Evolutionary conservation across 1,284 basidiomycete genomes (phyloP), one percentile per base, ranked within the genome.

Genomic region (Inonotus hispidus): DNA sequence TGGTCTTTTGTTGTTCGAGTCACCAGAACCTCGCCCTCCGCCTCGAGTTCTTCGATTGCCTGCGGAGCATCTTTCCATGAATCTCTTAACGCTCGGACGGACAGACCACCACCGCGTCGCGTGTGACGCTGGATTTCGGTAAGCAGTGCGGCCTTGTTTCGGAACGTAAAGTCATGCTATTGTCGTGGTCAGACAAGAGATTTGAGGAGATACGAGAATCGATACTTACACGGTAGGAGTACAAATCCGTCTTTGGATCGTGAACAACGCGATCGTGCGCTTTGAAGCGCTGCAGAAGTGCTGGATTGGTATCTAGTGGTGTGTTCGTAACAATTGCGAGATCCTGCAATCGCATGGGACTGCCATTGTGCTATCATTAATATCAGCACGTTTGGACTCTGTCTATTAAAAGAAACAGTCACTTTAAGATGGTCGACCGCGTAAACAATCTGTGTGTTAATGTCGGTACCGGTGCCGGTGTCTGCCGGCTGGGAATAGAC

Each of bases 361-460:
- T 88, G 47, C 81, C 85, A 23, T 85, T 84, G 1, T 81, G 78
- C 88, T 90, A 67, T 35, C 29, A 23, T 29, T 11, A 50, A 16
- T n/a, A 50, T 65, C 25, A 35, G 21, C 14, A 23, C 11, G 21
- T 7, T 6, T 32, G 10, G 25, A 1, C 16, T 4, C 11, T 50
- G 35, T 49, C 29, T 32, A 19, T 19, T 19, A 58, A n/a, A n/a
- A 41, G 27, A 27, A 43, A 29, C 16, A 58, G 70, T 79, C 80
- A 76, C 74, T 77, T 92, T 94, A 62, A 96, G 82, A 70, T 90
- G 83, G 68, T 87, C 85, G 37, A 96, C 85, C 10, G 89, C 90
- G 68, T 92, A 92, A 2, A 93, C 84, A 39, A 96, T 80, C 72
- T 94, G 92, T 0, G 93, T 95, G 69, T 91, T 92, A 64, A 90